Conservation (phyloP, 345 rosid genomes). For the Hypericum perforatum region DNA sequence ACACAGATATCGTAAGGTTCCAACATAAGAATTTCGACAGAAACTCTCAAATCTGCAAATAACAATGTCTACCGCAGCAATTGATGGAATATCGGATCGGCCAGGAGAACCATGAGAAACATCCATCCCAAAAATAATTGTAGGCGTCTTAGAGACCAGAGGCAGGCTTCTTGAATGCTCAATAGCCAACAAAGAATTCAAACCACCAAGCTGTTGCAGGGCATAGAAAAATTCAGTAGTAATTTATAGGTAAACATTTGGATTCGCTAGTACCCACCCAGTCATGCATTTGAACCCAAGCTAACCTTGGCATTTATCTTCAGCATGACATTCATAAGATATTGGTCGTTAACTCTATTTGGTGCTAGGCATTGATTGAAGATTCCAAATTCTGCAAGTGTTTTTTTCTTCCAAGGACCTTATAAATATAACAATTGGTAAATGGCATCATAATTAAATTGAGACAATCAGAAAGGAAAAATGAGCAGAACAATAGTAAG, state of each 20-base stretch:
- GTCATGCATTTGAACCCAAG: slow-evolving; percentile 9
- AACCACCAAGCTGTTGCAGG: slow-evolving; percentile 70
- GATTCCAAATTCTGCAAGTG: slow-evolving; percentile 63
- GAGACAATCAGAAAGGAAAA: not conserved
- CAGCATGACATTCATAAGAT: slow-evolving; percentile 77
- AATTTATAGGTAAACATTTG: not conserved
- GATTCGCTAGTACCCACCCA: slow-evolving; percentile 1
- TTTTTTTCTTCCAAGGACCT: slow-evolving; percentile 88
- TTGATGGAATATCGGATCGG: slow-evolving; percentile 56
- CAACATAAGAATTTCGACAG: not conserved
- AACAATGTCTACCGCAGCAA: slow-evolving; percentile 52
- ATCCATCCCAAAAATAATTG: slow-evolving; percentile 94
- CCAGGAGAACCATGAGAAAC: slow-evolving; percentile 94
- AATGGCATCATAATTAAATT: slow-evolving; percentile 12
- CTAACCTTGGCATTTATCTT: slow-evolving; percentile 84
- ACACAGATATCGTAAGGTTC: not conserved
- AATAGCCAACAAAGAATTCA: slow-evolving; percentile 70
- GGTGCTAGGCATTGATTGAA: slow-evolving; percentile 82
- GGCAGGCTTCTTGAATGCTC: slow-evolving; percentile 46
- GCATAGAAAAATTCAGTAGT: slow-evolving; percentile 5
- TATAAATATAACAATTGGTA: slow-evolving; percentile 3
- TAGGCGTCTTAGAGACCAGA: slow-evolving; percentile 53
- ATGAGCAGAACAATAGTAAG: not conserved
- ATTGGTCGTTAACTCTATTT: slow-evolving; percentile 46
- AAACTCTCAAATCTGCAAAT: not conserved